Conservation (phyloP, 352 stramenopile species). For the Phytophthora agathidicida region DNA sequence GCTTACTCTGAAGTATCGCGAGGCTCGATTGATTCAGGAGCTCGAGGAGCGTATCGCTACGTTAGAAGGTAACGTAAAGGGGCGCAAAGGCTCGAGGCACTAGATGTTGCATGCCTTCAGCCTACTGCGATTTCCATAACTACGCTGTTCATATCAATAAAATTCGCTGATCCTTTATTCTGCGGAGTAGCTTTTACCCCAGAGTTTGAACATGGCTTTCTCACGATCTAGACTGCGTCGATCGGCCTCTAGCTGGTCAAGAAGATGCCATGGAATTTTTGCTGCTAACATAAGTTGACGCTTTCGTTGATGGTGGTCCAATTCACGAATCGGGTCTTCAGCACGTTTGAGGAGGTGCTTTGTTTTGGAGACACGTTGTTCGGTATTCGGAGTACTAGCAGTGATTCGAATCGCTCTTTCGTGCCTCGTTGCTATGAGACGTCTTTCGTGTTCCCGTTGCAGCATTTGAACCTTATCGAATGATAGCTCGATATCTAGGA, state of each 20-base stretch:
- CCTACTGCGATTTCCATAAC: background rate
- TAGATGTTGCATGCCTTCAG: constrained; percentile 17
- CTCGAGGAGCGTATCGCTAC: constrained; percentile 41
- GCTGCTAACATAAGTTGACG: constrained; percentile 42
- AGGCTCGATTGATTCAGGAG: constrained; percentile 49
- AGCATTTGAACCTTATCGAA: constrained; percentile 50
- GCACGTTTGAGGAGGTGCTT: background rate
- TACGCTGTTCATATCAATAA: constrained; percentile 3
- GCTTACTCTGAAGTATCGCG: constrained; percentile 47
- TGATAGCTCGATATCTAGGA: constrained; percentile 54
- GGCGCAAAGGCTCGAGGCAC: constrained; percentile 33
- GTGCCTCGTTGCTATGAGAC: constrained; percentile 6
- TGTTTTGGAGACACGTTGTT: constrained; percentile 2
- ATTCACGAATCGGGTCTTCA: constrained; percentile 5
- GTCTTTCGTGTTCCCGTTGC: constrained; percentile 30
- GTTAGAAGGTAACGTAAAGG: constrained; percentile 40
- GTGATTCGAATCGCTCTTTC: background rate
- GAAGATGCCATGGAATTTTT: constrained; percentile 72
- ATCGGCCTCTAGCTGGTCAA: constrained; percentile 67
- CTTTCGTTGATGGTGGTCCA: constrained; percentile 40
- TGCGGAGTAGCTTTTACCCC: constrained; percentile 36
- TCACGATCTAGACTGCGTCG: constrained; percentile 53
- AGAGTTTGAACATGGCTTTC: constrained; percentile 65
- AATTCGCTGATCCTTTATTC: constrained; percentile 14
- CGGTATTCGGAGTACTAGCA: background rate